Conservation (phyloP, 306 rosid genomes). For the Malus fusca region DNA sequence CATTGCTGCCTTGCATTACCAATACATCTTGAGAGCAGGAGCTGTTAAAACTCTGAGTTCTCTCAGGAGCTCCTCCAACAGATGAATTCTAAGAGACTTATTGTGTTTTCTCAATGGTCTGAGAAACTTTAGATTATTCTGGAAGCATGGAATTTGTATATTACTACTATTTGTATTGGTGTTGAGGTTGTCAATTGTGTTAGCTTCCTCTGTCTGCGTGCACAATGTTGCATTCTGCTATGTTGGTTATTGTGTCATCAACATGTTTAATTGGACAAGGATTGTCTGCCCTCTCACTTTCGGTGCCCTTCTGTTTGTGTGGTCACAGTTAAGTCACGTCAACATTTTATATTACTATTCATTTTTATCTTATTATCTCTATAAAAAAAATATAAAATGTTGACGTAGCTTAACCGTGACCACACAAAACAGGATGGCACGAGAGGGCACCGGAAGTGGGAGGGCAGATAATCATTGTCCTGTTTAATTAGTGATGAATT, state of each 20-base stretch:
- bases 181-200: no score
- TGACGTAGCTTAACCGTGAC: no score
- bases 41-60: slow-evolving; percentile 40
- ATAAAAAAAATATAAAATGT: no score
- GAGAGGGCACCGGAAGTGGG: no score
- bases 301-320: no score
- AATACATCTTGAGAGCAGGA: slow-evolving; percentile 30
- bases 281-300: no score
- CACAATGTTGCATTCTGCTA: not conserved
- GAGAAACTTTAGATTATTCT: not conserved
- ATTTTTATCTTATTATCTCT: no score
- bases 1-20: slow-evolving; percentile 42
- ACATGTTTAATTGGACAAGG: not conserved
- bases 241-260: not conserved
- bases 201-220: not conserved
- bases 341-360: no score
- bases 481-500: not conserved
- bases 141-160: not conserved
- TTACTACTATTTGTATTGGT: not conserved
- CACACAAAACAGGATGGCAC: no score
- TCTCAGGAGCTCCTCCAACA: slow-evolving; percentile 24
- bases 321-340: no score
- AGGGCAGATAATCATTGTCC: no score
- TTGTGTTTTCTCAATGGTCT: not conserved
- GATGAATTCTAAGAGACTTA: not conserved